Conservation (phyloP, 225 moss, liverwort and hornwort genomes). For the Marchantia paleacea region DNA sequence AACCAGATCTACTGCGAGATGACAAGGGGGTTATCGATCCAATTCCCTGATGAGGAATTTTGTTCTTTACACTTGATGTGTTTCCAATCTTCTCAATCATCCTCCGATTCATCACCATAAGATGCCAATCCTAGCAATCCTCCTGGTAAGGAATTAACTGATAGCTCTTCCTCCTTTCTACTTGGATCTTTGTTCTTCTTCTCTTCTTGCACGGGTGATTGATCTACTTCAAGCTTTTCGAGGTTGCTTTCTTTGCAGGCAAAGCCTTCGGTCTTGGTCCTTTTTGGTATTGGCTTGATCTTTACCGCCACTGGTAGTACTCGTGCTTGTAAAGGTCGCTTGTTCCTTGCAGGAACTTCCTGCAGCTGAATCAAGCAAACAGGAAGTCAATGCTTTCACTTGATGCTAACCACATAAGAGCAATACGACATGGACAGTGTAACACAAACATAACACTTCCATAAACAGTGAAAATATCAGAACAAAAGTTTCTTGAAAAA, state of each 20-base stretch:
- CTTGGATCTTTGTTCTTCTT: neutral
- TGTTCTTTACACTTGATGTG: neutral
- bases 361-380: constrained; percentile 16
- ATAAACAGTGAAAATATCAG: no score
- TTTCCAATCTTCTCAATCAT: constrained; percentile 7
- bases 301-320: constrained; percentile 62
- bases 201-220: neutral
- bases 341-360: constrained; percentile 34
- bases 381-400: neutral
- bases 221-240: neutral
- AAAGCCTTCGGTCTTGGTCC: constrained; percentile 40
- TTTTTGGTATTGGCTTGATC: constrained; percentile 78
- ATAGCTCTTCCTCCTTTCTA: constrained; percentile 4
- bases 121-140: constrained; percentile 39
- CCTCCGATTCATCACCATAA: constrained; percentile 41
- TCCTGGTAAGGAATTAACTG: neutral
- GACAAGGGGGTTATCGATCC: neutral
- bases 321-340: constrained; percentile 49
- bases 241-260: neutral
- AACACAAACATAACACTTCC: neutral
- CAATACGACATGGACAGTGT: neutral
- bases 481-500: no score
- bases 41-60: neutral
- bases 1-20: neutral
- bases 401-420: neutral